Evolutionary conservation across 176 grass and related monocot genomes (phyloP).

Genomic region (Typha latifolia): DNA sequence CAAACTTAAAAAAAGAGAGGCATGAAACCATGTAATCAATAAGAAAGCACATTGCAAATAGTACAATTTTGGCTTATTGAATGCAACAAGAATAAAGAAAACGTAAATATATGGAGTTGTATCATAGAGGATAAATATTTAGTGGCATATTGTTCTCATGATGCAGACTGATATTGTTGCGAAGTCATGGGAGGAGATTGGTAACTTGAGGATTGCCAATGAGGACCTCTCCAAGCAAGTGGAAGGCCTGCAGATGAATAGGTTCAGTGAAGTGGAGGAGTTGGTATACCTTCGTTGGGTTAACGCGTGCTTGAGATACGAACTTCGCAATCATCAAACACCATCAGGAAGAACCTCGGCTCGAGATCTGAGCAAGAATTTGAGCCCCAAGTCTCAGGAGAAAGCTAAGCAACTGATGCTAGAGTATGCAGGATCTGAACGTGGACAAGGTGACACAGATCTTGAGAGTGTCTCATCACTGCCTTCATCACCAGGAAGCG

Average conservation of each 20-base stretch:
- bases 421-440: slow-evolving; percentile 83
- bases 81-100: no score
- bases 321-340: slow-evolving; percentile 71
- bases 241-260: slow-evolving; percentile 88
- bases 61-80: no score
- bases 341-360: slow-evolving; percentile 64
- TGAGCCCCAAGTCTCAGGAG: slow-evolving; percentile 82
- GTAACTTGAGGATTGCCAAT: slow-evolving; percentile 53
- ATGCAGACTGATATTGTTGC: slow-evolving; percentile 71
- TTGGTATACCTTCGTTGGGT: slow-evolving; percentile 94
- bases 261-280: slow-evolving; percentile 95
- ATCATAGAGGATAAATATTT: slow-evolving; percentile 5
- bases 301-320: slow-evolving; percentile 76
- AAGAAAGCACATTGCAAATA: no score
- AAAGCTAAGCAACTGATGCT: slow-evolving; percentile 75
- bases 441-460: slow-evolving; percentile 85
- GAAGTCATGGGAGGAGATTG: slow-evolving; percentile 64
- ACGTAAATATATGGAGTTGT: neutral
- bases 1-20: no score
- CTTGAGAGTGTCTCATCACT: slow-evolving; percentile 71
- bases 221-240: slow-evolving; percentile 93
- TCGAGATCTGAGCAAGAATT: slow-evolving; percentile 69
- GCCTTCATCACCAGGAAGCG: slow-evolving; percentile 57
- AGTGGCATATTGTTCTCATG: slow-evolving; percentile 11
- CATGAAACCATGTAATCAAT: no score